Base-by-base conservation (phyloP, 1,139 yeast genomes). In the Groenewaldozyma sp. region DNA sequence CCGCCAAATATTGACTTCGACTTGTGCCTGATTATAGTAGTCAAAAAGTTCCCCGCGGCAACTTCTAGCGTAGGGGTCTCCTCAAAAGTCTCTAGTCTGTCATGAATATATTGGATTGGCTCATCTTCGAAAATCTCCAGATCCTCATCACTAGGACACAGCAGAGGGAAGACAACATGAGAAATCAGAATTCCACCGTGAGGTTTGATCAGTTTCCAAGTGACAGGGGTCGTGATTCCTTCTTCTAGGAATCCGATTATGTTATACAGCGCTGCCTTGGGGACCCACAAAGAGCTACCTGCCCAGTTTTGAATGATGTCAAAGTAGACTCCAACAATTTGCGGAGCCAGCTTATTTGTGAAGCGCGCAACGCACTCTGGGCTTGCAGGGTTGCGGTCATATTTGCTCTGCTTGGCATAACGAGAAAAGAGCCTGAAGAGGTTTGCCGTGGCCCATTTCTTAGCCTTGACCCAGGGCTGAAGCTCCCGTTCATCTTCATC, bases 361-460 rank as follows among this genome's bases (percentile, higher is more conserved):
- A 60, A 64, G 39, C 54, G 42, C 16, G 51, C 52, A 5, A 67
- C 54, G 46, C 62, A 67, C 9, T 50, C 52, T 13, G 53, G 50
- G 43, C 61, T 60, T 21, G 57, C 58, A 3, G 47, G 39, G n/a
- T 48, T 51, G n/a, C 43, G 50, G 3, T 68, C 63, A 9, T 61
- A 53, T 9, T 50, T 44, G 17, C 49, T 53, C 19, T 14, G n/a
- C 5, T 79, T 72, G 2, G 83, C 87, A 56, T 83, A 87, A 50
- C 94, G 70, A 41, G 71, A 72, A 54, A 82, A 83, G n/a, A 87
- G 59, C 48, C 94, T 73, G 52, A 71, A 74, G 37, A 88, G 60
- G 56, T 86, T 86, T 27, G 86, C 87, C 53, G 78, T 78, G 1
- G 94, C 76, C 96, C 98, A 88, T 59, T 91, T 91, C 60, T 86